These are phyloP conservation scores for Sphaerulina musiva DNA, from an alignment of 2,329 filamentous ascomycete genomes.

Conservation along the genomic window DNA sequence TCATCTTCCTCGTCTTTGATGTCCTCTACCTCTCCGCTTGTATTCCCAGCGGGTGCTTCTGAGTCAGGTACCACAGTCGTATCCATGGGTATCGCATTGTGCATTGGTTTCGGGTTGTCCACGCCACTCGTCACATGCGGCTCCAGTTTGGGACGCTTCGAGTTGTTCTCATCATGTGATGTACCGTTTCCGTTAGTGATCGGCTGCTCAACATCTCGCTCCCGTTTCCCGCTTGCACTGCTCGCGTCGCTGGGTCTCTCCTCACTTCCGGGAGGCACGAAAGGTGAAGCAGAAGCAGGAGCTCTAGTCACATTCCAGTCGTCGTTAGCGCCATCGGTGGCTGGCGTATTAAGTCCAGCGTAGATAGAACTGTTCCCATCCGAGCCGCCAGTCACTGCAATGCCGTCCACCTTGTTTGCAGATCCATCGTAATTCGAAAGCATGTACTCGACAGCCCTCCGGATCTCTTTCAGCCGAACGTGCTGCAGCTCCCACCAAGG, in stretches of 20 bases:
- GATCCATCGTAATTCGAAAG: constrained; percentile 47
- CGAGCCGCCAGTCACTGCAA: constrained; percentile 25
- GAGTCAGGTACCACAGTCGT: constrained; percentile 9
- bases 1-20: constrained; percentile 22
- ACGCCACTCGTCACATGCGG: constrained; percentile 4
- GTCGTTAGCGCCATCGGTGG: constrained; percentile 26
- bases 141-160: constrained; percentile 20
- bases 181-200: constrained; percentile 22
- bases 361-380: constrained; percentile 42
- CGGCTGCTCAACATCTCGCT: constrained; percentile 25
- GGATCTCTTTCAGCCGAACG: constrained; percentile 63
- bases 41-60: constrained; percentile 8
- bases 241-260: constrained; percentile 29
- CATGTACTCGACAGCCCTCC: constrained; percentile 69
- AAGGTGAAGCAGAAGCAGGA: constrained; percentile 21
- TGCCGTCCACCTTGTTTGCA: constrained; percentile 31
- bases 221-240: constrained; percentile 28
- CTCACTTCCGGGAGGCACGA: constrained; percentile 27
- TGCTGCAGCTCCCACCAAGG: constrained; percentile 83
- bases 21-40: constrained; percentile 11
- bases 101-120: constrained; percentile 1
- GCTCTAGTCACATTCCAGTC: constrained; percentile 32
- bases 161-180: constrained; percentile 20
- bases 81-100: constrained; percentile 1
- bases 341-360: constrained; percentile 38